Base-by-base conservation (phyloP, 2,329 filamentous ascomycete genomes). In the Neonectria faginata region DNA sequence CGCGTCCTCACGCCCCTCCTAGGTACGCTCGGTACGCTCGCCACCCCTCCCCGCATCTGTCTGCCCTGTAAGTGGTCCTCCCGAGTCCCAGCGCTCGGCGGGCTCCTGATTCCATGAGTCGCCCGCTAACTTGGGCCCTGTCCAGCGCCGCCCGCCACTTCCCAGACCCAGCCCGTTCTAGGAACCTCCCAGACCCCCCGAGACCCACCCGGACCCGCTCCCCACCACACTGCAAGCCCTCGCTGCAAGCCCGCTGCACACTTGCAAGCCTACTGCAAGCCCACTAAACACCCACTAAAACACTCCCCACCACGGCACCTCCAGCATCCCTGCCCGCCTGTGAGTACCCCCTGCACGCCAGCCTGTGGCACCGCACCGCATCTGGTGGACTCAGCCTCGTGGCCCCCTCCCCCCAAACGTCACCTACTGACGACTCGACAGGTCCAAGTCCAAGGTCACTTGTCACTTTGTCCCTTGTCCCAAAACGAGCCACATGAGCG, bases 361-460 rank as follows among this genome's bases (percentile, higher is more conserved):
- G 59, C 62, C 67, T 69, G 66, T 70, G 69, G 68, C 70, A 71
- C 65, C 55, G 60, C 18, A 51, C 48, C 31, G 55, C 56, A 31
- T n/a, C 27, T 18, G 47, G 47, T 50, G 47, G 47, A 72, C 76
- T 81, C 80, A 81, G 80, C 80, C 80, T 81, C 80, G 79, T 79
- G 78, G 61, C 68, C 71, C 67, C 67, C 51, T 72, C 75, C 74
- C 70, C 72, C 70, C 72, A 80, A 81, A 74, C 79, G 79, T 81
- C 79, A 80, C 77, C 74, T 70, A 76, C 75, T 77, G 76, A 79
- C 75, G 76, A 77, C 74, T 72, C 72, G 73, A 71, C 68, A 72
- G 64, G 25, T 25, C 69, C 67, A 69, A 63, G 72, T 25, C 69
- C 67, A 69, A 63, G 72, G 74, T 74, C 75, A 75, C 70, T 78